Conservation (phyloP, 495 filamentous ascomycete species). For the Elasticomyces elasticus region DNA sequence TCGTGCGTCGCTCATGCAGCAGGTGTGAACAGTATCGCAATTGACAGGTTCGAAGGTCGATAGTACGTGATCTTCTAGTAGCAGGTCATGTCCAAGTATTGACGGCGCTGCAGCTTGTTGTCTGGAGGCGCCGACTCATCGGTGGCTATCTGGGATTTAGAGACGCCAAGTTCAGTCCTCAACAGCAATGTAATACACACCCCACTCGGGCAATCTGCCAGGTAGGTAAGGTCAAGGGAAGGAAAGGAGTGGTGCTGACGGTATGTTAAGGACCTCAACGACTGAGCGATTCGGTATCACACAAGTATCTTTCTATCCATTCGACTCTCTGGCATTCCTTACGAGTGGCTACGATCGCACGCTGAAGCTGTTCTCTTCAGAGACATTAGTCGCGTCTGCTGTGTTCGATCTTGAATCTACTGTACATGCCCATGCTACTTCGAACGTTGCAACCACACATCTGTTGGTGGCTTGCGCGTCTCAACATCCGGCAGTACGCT, state of each 20-base stretch:
- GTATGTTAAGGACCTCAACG: slow-evolving; percentile 13
- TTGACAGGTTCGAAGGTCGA: slow-evolving; percentile 68
- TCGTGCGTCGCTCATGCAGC: slow-evolving; percentile 52
- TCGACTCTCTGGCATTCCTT: slow-evolving; percentile 69
- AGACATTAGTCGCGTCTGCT: slow-evolving; percentile 46
- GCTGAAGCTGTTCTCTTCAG: slow-evolving; percentile 67
- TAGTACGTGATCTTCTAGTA: slow-evolving; percentile 43
- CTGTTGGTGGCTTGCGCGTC: slow-evolving; percentile 77
- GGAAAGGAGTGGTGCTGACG: neutral
- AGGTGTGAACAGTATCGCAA: slow-evolving; percentile 63
- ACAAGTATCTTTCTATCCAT: slow-evolving; percentile 78
- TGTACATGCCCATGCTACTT: slow-evolving; percentile 65
- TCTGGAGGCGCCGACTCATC: slow-evolving; percentile 74
- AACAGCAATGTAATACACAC: slow-evolving; percentile 35
- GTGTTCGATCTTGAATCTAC: slow-evolving; percentile 63
- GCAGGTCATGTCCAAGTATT: neutral
- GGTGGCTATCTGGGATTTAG: slow-evolving; percentile 76
- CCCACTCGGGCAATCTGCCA: slow-evolving; percentile 39
- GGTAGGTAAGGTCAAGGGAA: slow-evolving; percentile 25
- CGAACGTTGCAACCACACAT: slow-evolving; percentile 57
- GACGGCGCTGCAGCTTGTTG: slow-evolving; percentile 47
- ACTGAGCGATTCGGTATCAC: slow-evolving; percentile 61
- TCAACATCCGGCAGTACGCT: slow-evolving; percentile 64
- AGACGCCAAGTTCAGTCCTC: slow-evolving; percentile 33
- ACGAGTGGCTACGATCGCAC: slow-evolving; percentile 77